Conservation (phyloP, 352 stramenopile species). For the Phytophthora nicotianae region DNA sequence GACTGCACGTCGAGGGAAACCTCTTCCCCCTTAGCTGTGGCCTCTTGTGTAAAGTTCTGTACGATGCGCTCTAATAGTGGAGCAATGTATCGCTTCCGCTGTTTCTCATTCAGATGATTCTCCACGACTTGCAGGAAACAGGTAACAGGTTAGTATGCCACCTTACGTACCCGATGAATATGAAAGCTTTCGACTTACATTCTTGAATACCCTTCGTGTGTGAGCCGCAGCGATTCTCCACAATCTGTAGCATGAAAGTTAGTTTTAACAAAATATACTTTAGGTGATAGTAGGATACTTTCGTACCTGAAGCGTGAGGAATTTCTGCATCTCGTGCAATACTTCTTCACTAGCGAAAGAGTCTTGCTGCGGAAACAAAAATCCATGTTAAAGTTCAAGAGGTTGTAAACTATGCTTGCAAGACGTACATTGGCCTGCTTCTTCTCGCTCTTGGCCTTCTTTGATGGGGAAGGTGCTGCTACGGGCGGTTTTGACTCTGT, state of each 20-base stretch:
- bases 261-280: too few species aligned
- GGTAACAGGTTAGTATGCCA: neutral
- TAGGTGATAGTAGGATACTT: too few species aligned
- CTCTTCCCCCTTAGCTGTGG: conserved; percentile 34
- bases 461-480: conserved; percentile 13
- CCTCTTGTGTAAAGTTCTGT: conserved; percentile 41
- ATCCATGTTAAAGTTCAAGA: conserved; percentile 5
- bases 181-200: conserved; percentile 35
- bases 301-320: conserved; percentile 45
- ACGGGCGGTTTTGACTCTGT: conserved; percentile 1
- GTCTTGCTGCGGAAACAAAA: conserved; percentile 29
- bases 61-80: conserved; percentile 46
- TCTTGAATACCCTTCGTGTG: conserved; percentile 60
- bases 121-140: conserved; percentile 34
- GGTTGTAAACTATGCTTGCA: neutral
- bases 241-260: conserved; percentile 36
- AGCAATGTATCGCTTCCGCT: conserved; percentile 43
- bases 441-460: conserved; percentile 24
- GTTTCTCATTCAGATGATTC: conserved; percentile 44
- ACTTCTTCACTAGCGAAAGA: conserved; percentile 36
- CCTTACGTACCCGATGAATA: neutral
- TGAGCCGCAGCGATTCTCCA: conserved; percentile 56
- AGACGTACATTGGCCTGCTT: conserved; percentile 18
- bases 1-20: conserved; percentile 69
- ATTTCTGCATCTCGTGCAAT: conserved; percentile 36